phyloP scores from a whole-genome alignment of 163 green algal genomes.

The Chloroidium sp. region DNA sequence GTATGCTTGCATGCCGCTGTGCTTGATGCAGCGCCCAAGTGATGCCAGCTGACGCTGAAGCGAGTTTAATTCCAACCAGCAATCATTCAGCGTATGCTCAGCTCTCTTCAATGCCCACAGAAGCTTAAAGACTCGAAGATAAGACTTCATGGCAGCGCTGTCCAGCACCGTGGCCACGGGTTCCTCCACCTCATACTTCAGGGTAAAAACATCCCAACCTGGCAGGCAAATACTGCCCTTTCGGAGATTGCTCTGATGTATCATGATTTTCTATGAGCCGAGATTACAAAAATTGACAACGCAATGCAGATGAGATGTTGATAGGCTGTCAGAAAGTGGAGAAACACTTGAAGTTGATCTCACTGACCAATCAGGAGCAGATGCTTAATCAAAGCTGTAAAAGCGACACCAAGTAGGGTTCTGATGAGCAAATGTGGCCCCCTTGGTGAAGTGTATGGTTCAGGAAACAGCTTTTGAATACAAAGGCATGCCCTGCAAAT shows the following conservation, averaged over 20 bases:
- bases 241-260: neutral
- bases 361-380: too few relatives aligned
- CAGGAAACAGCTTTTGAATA: too few relatives aligned
- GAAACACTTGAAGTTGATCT: neutral
- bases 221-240: neutral
- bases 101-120: conserved; percentile 74
- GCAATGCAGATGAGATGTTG: neutral
- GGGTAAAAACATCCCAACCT: conserved; percentile 79
- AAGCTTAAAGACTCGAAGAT: conserved; percentile 60
- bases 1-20: neutral
- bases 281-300: neutral
- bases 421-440: too few relatives aligned
- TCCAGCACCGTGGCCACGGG: conserved; percentile 71
- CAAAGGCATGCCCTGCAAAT: too few relatives aligned
- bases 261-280: neutral
- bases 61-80: conserved; percentile 40
- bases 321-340: neutral
- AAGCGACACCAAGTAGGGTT: too few relatives aligned
- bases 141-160: conserved; percentile 39
- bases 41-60: conserved; percentile 11
- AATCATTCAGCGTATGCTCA: conserved; percentile 46
- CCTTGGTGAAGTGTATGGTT: too few relatives aligned
- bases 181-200: conserved; percentile 60
- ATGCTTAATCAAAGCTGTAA: too few relatives aligned
- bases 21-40: neutral